These are phyloP conservation scores for Coemansia sp. DNA, from an alignment of 192 early-diverging fungal genomes.

Conservation along the genomic window DNA sequence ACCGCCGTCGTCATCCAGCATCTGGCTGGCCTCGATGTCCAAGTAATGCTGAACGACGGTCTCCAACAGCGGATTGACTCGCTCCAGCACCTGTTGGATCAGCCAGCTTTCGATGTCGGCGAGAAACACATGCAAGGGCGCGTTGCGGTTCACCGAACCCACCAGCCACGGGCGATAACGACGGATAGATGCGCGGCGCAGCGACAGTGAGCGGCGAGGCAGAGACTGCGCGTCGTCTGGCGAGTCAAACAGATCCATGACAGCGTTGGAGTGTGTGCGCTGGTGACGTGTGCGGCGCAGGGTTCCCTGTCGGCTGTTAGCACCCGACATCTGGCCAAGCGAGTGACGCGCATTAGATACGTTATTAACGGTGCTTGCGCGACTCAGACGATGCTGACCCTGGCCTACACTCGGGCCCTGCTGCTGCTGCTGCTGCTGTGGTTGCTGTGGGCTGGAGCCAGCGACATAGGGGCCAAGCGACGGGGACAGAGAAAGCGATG, in stretches of 20 bases:
- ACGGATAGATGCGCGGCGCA: conserved; percentile 16
- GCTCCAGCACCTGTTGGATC: conserved; percentile 50
- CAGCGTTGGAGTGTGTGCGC: conserved; percentile 16
- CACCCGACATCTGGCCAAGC: not conserved
- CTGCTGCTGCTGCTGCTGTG: conserved; percentile 3
- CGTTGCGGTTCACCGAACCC: conserved; percentile 34
- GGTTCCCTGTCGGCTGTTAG: conserved; percentile 9
- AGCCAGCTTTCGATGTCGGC: conserved; percentile 53
- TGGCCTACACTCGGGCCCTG: conserved; percentile 10
- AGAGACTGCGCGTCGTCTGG: not conserved
- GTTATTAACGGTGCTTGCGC: not conserved
- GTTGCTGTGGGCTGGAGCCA: not conserved
- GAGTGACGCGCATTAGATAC: not conserved
- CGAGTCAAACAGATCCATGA: conserved; percentile 16
- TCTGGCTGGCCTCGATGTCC: conserved; percentile 46
- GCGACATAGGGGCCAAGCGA: conserved; percentile 18
- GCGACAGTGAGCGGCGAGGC: conserved; percentile 34
- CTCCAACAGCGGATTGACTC: conserved; percentile 49
- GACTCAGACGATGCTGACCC: conserved; percentile 1
- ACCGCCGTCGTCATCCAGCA: conserved; percentile 31
- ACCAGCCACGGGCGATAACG: conserved; percentile 51
- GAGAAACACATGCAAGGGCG: conserved; percentile 50
- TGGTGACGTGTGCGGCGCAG: conserved; percentile 26
- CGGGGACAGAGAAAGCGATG: conserved; percentile 21
- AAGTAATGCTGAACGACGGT: conserved; percentile 46